Conservation (phyloP, 176 grass and related monocot species). For the Musa acuminata region DNA sequence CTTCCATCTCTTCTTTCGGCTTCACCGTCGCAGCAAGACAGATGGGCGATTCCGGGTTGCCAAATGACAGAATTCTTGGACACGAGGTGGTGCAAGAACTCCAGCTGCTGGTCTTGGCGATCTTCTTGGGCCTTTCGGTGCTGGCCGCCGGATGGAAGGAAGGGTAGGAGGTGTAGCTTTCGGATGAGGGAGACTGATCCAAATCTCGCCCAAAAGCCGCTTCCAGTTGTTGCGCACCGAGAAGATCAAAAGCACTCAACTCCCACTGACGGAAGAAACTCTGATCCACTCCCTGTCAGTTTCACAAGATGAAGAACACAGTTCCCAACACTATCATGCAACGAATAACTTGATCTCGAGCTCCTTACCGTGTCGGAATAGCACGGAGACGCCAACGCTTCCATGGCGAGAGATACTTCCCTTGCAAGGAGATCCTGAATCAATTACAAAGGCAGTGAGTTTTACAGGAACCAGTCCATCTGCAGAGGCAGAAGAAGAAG, state of each 20-base stretch:
- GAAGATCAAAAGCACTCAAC: conserved; percentile 50
- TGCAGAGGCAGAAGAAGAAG: too few relatives aligned
- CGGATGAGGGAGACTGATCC: conserved; percentile 25
- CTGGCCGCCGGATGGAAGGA: not conserved
- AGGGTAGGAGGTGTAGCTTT: conserved; percentile 12
- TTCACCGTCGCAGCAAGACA: conserved; percentile 1
- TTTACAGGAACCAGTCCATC: too few relatives aligned
- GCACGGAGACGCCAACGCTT: not conserved
- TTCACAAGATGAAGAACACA: too few relatives aligned
- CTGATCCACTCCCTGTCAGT: conserved; percentile 59
- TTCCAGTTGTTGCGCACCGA: conserved; percentile 66
- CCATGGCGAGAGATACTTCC: not conserved
- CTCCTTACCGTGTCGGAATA: not conserved
- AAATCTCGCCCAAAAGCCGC: conserved; percentile 42
- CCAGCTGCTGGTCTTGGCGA: conserved; percentile 22
- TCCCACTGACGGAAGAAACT: conserved; percentile 93
- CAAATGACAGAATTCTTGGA: conserved; percentile 20
- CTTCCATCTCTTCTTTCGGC: conserved; percentile 16
- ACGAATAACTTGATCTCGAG: too few relatives aligned
- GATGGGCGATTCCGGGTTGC: not conserved
- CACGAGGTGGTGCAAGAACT: conserved; percentile 14
- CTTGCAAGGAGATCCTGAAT: not conserved
- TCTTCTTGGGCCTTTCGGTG: conserved; percentile 9
- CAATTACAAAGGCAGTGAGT: not conserved
- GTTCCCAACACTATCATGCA: too few relatives aligned